Conservation (phyloP, 2,329 filamentous ascomycete species). For the Iodosphaeria phyllophila region DNA sequence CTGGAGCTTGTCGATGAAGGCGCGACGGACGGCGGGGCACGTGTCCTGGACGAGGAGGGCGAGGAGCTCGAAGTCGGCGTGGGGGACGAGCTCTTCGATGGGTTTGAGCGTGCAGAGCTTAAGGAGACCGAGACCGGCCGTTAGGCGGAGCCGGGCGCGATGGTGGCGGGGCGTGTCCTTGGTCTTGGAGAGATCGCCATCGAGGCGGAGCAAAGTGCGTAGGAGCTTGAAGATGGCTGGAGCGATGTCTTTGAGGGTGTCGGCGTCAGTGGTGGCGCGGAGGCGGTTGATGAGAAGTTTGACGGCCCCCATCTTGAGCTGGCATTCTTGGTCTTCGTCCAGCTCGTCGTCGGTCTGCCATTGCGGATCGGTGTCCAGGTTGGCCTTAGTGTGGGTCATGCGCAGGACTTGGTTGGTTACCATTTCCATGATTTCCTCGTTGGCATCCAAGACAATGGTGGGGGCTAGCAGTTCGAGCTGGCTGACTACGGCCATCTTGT, state of each 20-base stretch:
- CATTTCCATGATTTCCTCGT: slow-evolving; percentile 63
- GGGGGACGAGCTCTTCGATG: slow-evolving; percentile 57
- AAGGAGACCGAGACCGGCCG: slow-evolving; percentile 61
- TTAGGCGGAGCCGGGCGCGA: slow-evolving; percentile 60
- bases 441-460: slow-evolving; percentile 51
- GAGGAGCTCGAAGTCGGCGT: slow-evolving; percentile 61
- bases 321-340: slow-evolving; percentile 59
- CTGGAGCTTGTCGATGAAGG: slow-evolving; percentile 72
- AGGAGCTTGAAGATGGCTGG: slow-evolving; percentile 61
- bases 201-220: slow-evolving; percentile 52
- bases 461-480: slow-evolving; percentile 63
- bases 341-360: slow-evolving; percentile 56
- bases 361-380: slow-evolving; percentile 32
- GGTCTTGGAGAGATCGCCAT: slow-evolving; percentile 65
- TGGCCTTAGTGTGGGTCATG: slow-evolving; percentile 44
- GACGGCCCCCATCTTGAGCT: slow-evolving; percentile 67
- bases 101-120: slow-evolving; percentile 66
- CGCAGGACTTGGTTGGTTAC: slow-evolving; percentile 58
- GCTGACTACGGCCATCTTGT: slow-evolving; percentile 50
- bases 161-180: slow-evolving; percentile 61
- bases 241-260: slow-evolving; percentile 37
- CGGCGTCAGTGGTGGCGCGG: slow-evolving; percentile 35
- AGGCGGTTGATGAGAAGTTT: slow-evolving; percentile 77
- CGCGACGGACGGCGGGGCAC: slow-evolving; percentile 51
- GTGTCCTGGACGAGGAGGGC: slow-evolving; percentile 68